Base-by-base conservation (phyloP, 805 yeast species). In the Suhomyces xylopsoci region DNA sequence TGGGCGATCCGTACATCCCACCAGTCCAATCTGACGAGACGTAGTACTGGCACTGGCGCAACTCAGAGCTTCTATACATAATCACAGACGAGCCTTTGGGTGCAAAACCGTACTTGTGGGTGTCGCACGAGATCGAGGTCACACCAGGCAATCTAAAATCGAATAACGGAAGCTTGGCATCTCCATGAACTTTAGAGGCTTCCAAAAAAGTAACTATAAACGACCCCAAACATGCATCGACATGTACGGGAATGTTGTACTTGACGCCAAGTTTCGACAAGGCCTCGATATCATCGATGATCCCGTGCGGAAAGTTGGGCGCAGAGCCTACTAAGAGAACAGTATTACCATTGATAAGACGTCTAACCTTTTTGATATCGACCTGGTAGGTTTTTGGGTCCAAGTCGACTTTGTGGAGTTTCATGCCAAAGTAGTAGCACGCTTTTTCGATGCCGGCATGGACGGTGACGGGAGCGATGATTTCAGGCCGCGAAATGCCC, bases 81-180 rank as follows among this genome's bases (percentile, higher is more conserved):
- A 94, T 87, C 22, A 93, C 80, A 0, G 97, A 90, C 0, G 96
- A 87, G 8, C 99, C 99, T 70, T 93, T 93, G 40, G 99, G 99
- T 7, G 98, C 97, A 77, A 93, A 94, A 1, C 98, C 99, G 65
- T 93, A 93, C 69, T 93, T 93, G 76, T 93, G 99, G n/a, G 99
- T 93, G 67, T 93, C 99, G 71, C 98, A 94, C n/a, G 97, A 89
- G 53, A 93, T 93, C 2, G 97, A 91, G 0, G 98, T 94, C n/a
- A 94, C 98, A 30, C 80, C 94, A 0, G 90, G 87, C 2, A 90
- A 78, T 58, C 93, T 75, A 72, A 93, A 93, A 67, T 94, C 98
- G 70, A 93, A 92, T 10, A 72, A 63, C 5, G 88, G 87, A 2
- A 74, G 57, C 38, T 42, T 51, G 3, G 68, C 66, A 48, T 70